phyloP scores from a whole-genome alignment of 1,284 basidiomycete species.

The Phaffia rhodozyma region DNA sequence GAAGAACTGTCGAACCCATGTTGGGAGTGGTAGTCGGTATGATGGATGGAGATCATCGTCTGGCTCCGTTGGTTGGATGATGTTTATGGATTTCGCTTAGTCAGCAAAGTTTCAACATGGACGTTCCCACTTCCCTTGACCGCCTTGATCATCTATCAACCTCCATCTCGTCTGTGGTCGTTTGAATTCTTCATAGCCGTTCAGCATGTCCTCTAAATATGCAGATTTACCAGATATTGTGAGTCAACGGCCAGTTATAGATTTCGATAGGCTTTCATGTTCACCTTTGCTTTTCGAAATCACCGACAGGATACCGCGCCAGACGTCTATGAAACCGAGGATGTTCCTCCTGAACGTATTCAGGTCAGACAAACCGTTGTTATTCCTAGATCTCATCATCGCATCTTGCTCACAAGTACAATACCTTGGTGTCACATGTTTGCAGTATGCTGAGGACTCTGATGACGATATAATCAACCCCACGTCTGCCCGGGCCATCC shows the following conservation, averaged over 20 bases:
- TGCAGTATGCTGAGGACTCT: background rate
- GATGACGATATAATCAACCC: conserved; percentile 16
- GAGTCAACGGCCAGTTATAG: conserved; percentile 27
- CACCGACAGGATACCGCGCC: conserved; percentile 63
- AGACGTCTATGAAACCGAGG: conserved; percentile 73
- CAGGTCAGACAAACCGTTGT: too few species aligned
- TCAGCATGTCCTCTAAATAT: conserved; percentile 48
- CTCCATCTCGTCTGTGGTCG: too few species aligned
- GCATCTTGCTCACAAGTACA: background rate
- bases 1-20: conserved; percentile 19
- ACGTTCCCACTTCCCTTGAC: too few species aligned
- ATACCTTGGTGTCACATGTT: background rate
- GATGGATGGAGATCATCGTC: too few species aligned
- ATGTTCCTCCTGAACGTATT: background rate
- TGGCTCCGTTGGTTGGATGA: too few species aligned
- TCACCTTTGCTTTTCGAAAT: background rate
- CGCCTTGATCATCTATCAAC: too few species aligned
- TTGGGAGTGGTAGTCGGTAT: background rate
- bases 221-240: conserved; percentile 83
- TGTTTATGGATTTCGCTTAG: too few species aligned
- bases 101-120: too few species aligned
- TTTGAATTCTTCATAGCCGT: too few species aligned
- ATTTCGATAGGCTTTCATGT: background rate
- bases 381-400: too few species aligned
- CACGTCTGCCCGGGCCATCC: background rate